A percentile compares a stretch with the other conserved stretches of the same genome.
Conservation (phyloP, 2,329 filamentous ascomycete species). For the Diaporthe citrichinensis region DNA sequence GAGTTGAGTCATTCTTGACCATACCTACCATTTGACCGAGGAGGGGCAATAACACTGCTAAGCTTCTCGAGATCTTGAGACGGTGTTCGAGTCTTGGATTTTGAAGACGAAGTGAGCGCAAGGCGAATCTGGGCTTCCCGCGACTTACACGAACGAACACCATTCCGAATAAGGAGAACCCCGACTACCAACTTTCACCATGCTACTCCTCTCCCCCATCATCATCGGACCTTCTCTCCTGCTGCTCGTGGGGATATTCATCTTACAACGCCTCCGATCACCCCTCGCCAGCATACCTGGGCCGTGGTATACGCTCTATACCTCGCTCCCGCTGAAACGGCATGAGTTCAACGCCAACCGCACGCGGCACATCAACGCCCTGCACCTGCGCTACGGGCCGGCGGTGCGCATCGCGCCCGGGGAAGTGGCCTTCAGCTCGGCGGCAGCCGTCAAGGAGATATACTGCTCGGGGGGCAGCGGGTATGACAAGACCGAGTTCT, state of each 20-base stretch:
- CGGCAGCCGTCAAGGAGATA: slow-evolving; percentile 71
- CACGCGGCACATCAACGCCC: slow-evolving; percentile 67
- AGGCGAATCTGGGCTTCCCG: not conserved
- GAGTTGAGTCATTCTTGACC: not conserved
- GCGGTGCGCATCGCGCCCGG: slow-evolving; percentile 70
- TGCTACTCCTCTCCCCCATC: slow-evolving; percentile 44
- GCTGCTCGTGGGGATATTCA: slow-evolving; percentile 34
- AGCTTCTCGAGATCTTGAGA: not conserved
- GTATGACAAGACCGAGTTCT: slow-evolving; percentile 76
- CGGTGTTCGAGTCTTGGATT: not conserved
- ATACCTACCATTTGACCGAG: not conserved
- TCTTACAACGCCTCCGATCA: slow-evolving; percentile 50
- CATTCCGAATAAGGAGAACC: not conserved
- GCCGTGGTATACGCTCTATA: slow-evolving; percentile 62
- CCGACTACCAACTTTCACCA: slow-evolving; percentile 16
- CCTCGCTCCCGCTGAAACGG: slow-evolving; percentile 66
- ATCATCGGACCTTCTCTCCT: slow-evolving; percentile 39
- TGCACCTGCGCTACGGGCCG: slow-evolving; percentile 70
- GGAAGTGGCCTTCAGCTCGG: slow-evolving; percentile 72
- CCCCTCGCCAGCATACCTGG: slow-evolving; percentile 63
- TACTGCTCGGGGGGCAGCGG: slow-evolving; percentile 74
- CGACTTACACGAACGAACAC: not conserved
- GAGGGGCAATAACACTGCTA: not conserved
- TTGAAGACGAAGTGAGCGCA: not conserved
- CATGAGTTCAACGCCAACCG: slow-evolving; percentile 68